Evolutionary conservation across 2,329 filamentous ascomycete genomes (phyloP).

Genomic region (Coniochaeta hoffmannii): DNA sequence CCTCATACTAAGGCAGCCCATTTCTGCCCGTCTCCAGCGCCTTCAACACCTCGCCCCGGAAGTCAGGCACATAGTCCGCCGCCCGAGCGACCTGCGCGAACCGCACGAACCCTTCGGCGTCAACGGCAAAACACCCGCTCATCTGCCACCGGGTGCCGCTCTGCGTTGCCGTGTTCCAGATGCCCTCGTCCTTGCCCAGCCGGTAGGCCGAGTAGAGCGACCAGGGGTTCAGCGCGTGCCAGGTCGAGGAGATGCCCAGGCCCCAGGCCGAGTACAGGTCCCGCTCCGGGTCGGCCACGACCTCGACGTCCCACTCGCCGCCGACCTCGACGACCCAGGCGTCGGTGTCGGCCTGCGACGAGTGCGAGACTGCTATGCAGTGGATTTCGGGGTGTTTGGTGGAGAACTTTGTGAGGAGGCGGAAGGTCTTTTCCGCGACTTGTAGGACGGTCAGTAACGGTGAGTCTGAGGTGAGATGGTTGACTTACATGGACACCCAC

Average conservation of each 20-base stretch:
- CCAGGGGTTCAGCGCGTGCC: conserved; percentile 54
- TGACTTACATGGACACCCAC: conserved; percentile 62
- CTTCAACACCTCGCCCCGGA: conserved; percentile 33
- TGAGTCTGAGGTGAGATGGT: not conserved
- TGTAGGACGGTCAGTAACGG: conserved; percentile 2
- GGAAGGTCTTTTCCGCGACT: conserved; percentile 65
- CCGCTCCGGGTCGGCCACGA: conserved; percentile 54
- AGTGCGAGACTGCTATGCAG: conserved; percentile 59
- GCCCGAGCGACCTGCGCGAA: conserved; percentile 41
- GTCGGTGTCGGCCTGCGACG: conserved; percentile 41
- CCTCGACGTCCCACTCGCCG: conserved; percentile 47
- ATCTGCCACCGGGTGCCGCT: conserved; percentile 64
- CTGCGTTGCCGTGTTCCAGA: conserved; percentile 51
- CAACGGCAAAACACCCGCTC: conserved; percentile 56
- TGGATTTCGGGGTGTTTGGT: conserved; percentile 38
- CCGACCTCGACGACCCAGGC: conserved; percentile 49
- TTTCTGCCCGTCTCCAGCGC: conserved; percentile 8
- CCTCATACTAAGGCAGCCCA: conserved; percentile 8
- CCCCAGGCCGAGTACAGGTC: conserved; percentile 60
- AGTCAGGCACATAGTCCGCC: conserved; percentile 47
- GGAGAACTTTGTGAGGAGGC: conserved; percentile 43
- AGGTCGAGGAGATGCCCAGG: conserved; percentile 50
- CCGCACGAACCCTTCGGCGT: conserved; percentile 40
- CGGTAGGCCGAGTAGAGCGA: conserved; percentile 50
- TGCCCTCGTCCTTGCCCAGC: conserved; percentile 54